Percentiles rank a stretch among this genome's conserved stretches.
Evolutionary conservation across 345 rosid species (phyloP).

Genomic region (Dipteronia dyeriana): DNA sequence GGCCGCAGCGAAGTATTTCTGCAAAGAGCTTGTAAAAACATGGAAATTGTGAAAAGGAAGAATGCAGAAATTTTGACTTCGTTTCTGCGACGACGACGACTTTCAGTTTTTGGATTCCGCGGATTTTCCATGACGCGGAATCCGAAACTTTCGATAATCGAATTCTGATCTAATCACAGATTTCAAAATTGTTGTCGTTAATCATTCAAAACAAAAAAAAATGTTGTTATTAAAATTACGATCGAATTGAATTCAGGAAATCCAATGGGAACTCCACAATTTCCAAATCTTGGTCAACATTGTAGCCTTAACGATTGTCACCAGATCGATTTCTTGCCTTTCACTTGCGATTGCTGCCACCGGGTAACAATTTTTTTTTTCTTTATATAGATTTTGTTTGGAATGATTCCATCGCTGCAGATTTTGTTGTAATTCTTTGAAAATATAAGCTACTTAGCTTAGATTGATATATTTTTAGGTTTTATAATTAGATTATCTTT

Average conservation of each 20-base stretch:
- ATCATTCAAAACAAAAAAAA: too few relatives aligned
- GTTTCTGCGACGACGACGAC: neutral
- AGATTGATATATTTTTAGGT: too few relatives aligned
- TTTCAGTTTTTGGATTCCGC: constrained; percentile 23
- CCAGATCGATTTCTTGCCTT: constrained; percentile 93
- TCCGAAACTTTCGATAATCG: neutral
- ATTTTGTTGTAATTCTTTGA: too few relatives aligned
- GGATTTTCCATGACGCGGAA: constrained; percentile 32
- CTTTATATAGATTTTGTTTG: neutral
- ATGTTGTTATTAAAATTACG: too few relatives aligned
- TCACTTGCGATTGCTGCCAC: constrained; percentile 91
- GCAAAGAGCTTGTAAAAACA: too few relatives aligned
- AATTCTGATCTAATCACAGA: neutral
- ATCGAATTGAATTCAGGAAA: neutral
- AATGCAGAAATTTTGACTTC: too few relatives aligned
- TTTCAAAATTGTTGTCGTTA: neutral
- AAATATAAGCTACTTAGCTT: too few relatives aligned
- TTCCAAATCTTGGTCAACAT: constrained; percentile 95
- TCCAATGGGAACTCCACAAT: constrained; percentile 92
- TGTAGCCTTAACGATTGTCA: constrained; percentile 78
- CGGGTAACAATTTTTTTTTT: constrained; percentile 40
- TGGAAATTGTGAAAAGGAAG: too few relatives aligned
- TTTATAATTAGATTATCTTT: too few relatives aligned
- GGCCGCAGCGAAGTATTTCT: too few relatives aligned
- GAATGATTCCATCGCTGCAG: too few relatives aligned